These are phyloP conservation scores for Diaporthe sp. DNA, from an alignment of 2,329 filamentous ascomycete species.

Conservation along the genomic window DNA sequence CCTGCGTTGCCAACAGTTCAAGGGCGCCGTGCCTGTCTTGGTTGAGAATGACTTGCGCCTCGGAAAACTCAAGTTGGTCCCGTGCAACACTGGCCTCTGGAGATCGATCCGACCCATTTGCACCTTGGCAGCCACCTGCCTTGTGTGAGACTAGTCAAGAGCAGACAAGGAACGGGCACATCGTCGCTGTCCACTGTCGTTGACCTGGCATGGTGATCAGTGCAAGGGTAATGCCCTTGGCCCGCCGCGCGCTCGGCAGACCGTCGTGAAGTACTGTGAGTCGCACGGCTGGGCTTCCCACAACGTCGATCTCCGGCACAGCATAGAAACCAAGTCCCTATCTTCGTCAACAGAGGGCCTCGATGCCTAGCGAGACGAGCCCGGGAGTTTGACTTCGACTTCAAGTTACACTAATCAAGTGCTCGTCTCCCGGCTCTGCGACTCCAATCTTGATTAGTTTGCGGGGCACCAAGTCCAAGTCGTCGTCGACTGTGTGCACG, in stretches of 20 bases:
- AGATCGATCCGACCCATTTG: conserved; percentile 12
- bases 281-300: not conserved
- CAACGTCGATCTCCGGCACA: conserved; percentile 6
- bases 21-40: not conserved
- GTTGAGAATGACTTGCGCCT: conserved; percentile 1
- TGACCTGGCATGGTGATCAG: conserved; percentile 1
- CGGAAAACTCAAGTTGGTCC: not conserved
- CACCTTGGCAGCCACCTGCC: conserved; percentile 9
- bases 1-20: not conserved
- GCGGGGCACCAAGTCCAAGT: conserved; percentile 12
- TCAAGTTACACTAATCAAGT: conserved; percentile 6
- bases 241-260: conserved; percentile 16
- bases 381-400: conserved; percentile 8
- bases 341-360: not conserved
- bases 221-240: conserved; percentile 3
- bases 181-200: not conserved
- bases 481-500: not conserved
- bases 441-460: not conserved
- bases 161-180: not conserved
- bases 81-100: conserved; percentile 9
- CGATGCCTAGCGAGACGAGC: conserved; percentile 14
- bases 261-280: not conserved
- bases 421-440: not conserved
- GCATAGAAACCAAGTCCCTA: not conserved
- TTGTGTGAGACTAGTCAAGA: conserved; percentile 8